Percentiles rank a stretch among this genome's conserved stretches.
phyloP scores from a whole-genome alignment of 2,329 filamentous ascomycete species.

The Cytospora mali region DNA sequence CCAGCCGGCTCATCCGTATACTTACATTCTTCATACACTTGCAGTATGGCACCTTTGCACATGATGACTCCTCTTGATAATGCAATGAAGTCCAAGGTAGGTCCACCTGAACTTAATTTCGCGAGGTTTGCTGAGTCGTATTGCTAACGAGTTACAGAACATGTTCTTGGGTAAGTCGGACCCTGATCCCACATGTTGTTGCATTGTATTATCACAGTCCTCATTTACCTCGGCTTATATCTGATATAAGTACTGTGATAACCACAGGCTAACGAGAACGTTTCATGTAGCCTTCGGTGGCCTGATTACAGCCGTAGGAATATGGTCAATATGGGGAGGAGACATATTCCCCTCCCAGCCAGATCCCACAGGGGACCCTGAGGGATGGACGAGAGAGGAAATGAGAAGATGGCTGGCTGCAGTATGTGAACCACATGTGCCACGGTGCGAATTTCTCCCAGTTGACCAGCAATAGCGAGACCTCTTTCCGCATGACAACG shows the following conservation, averaged over 20 bases:
- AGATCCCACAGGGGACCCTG: conserved; percentile 77
- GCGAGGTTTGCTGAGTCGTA: neutral
- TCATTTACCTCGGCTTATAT: neutral
- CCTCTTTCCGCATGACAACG: conserved; percentile 47
- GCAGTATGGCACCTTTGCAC: neutral
- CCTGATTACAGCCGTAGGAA: conserved; percentile 77
- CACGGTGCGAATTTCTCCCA: neutral
- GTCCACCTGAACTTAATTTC: conserved; percentile 30
- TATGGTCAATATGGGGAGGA: conserved; percentile 82
- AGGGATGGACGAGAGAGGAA: conserved; percentile 77
- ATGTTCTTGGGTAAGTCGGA: conserved; percentile 63
- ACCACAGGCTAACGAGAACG: neutral
- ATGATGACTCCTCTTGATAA: conserved; percentile 69
- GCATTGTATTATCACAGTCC: too few relatives aligned
- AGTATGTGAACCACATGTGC: conserved; percentile 55
- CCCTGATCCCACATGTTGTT: neutral
- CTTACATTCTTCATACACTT: neutral
- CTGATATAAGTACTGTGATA: neutral
- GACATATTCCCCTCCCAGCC: conserved; percentile 76
- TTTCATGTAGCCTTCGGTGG: conserved; percentile 70
- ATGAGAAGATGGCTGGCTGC: conserved; percentile 77
- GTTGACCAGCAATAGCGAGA: conserved; percentile 43
- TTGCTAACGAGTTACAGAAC: conserved; percentile 51
- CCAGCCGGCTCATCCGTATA: neutral
- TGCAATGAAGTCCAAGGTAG: conserved; percentile 70